Conservation (phyloP, 192 early-diverging fungal species). For the Linnemannia zychae region DNA sequence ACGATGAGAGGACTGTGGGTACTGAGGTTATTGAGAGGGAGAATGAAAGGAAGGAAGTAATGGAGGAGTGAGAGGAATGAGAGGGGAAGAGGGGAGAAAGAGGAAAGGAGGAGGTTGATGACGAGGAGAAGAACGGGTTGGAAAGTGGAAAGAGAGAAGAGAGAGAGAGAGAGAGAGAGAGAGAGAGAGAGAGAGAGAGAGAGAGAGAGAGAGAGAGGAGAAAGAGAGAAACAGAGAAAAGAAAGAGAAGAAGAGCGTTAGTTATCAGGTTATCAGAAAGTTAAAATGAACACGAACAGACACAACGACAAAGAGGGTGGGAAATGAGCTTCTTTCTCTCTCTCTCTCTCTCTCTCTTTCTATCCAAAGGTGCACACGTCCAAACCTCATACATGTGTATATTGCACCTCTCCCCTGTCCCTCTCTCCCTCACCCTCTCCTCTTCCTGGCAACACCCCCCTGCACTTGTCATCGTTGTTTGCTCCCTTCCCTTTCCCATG, state of each 20-base stretch:
- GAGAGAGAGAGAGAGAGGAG: slow-evolving; percentile 8
- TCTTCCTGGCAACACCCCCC: not conserved
- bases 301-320: slow-evolving; percentile 13
- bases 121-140: not conserved
- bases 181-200: not conserved
- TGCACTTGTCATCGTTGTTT: not conserved
- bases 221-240: slow-evolving; percentile 1
- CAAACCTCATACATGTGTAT: too few relatives aligned
- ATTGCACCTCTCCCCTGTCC: not conserved
- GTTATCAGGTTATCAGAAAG: too few relatives aligned
- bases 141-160: not conserved
- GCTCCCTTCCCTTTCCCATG: not conserved
- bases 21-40: not conserved
- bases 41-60: not conserved
- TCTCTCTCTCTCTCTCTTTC: too few relatives aligned
- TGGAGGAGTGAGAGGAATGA: not conserved
- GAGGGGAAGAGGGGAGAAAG: not conserved
- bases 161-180: slow-evolving; percentile 11
- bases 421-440: not conserved
- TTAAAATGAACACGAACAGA: not conserved
- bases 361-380: too few relatives aligned
- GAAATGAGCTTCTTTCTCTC: too few relatives aligned
- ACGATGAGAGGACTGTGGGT: not conserved
- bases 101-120: not conserved
- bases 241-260: slow-evolving; percentile 5